Conservation (phyloP, 805 yeast genomes). For the Candida wancherniae region DNA sequence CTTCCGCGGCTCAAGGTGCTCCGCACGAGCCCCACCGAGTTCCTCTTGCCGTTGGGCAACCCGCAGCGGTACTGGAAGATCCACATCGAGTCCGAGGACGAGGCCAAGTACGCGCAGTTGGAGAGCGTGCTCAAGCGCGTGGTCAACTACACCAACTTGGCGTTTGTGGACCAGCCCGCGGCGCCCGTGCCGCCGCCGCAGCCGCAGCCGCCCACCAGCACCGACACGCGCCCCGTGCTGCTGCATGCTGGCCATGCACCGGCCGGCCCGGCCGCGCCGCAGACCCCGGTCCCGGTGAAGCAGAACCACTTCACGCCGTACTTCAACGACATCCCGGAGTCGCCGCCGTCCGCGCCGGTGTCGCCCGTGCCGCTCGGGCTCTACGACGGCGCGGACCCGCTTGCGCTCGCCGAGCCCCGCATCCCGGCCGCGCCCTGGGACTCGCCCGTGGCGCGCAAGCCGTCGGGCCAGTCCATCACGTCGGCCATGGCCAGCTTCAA, state of each 20-base stretch:
- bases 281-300: slow-evolving; percentile 1
- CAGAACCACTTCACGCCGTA: slow-evolving; percentile 10
- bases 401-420: not conserved
- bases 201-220: not conserved
- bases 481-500: slow-evolving; percentile 30
- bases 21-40: slow-evolving; percentile 43
- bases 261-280: not conserved
- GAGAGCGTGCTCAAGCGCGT: slow-evolving; percentile 36
- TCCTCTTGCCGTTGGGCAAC: slow-evolving; percentile 61
- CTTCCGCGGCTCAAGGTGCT: slow-evolving; percentile 59
- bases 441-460: slow-evolving; percentile 9
- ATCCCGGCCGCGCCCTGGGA: slow-evolving; percentile 2
- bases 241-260: slow-evolving; percentile 11
- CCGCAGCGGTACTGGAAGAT: slow-evolving; percentile 75
- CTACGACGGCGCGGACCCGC: not conserved
- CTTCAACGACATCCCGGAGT: slow-evolving; percentile 34
- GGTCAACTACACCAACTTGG: slow-evolving; percentile 41
- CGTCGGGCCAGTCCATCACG: slow-evolving; percentile 21
- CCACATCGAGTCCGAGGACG: slow-evolving; percentile 31
- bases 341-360: slow-evolving; percentile 41
- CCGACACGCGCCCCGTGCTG: not conserved
- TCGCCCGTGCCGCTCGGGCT: slow-evolving; percentile 25
- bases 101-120: slow-evolving; percentile 21
- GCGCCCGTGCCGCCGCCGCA: not conserved
- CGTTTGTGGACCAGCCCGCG: slow-evolving; percentile 7